These are phyloP conservation scores for Podila minutissima DNA, from an alignment of 192 early-diverging fungal genomes.

Conservation along the genomic window DNA sequence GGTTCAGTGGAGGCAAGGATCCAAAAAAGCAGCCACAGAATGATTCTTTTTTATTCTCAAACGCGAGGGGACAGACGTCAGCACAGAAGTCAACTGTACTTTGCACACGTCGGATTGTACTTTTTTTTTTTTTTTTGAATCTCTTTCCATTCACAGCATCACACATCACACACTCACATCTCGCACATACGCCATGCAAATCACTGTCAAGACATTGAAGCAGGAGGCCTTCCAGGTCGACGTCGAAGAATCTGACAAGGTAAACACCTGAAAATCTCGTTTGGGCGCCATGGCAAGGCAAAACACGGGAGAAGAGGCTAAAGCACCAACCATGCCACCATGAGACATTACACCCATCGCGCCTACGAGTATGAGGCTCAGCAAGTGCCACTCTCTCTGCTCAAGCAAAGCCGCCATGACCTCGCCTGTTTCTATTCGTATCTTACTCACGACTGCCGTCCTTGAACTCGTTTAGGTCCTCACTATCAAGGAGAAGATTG, in stretches of 20 bases:
- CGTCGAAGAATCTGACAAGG: constrained; percentile 72
- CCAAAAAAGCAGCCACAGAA: neutral
- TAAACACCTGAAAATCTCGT: constrained; percentile 12
- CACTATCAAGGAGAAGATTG: constrained; percentile 83
- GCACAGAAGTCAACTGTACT: too few relatives aligned
- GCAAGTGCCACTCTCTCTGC: too few relatives aligned
- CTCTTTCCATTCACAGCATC: neutral
- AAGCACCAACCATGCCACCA: neutral
- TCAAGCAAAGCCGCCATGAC: too few relatives aligned
- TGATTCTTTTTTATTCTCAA: too few relatives aligned
- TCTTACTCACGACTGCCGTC: constrained; percentile 3
- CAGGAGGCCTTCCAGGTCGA: constrained; percentile 87
- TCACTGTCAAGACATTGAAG: constrained; percentile 93
- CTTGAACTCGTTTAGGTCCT: constrained; percentile 65
- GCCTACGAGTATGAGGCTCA: too few relatives aligned
- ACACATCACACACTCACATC: neutral
- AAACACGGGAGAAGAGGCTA: neutral
- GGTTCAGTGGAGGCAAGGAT: neutral
- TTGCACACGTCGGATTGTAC: too few relatives aligned
- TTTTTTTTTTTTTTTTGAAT: neutral
- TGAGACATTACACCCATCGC: too few relatives aligned
- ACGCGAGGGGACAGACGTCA: too few relatives aligned
- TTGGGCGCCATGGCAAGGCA: neutral
- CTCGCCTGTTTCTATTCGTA: neutral
- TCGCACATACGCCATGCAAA: constrained; percentile 57